Conservation (phyloP, 2,329 filamentous ascomycete genomes). For the Penicillium carneum region DNA sequence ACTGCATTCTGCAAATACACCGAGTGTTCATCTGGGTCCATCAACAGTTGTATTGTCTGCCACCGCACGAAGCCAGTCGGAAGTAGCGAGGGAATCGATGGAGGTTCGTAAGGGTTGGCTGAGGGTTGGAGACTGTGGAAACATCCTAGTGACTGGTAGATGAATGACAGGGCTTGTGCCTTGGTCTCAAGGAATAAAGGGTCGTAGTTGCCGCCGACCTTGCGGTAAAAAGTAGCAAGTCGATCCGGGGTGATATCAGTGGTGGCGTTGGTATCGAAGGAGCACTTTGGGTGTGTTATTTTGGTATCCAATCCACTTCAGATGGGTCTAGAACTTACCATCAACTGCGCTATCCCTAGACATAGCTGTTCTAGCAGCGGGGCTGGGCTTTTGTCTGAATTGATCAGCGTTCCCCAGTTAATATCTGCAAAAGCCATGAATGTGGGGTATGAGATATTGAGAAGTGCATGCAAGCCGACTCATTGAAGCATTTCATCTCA, state of each 20-base stretch:
- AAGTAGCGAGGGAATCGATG: constrained; percentile 82
- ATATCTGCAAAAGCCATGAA: constrained; percentile 44
- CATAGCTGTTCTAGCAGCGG: constrained; percentile 72
- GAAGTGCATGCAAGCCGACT: constrained; percentile 15
- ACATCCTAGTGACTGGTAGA: constrained; percentile 90
- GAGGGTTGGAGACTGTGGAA: constrained; percentile 84
- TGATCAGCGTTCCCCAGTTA: constrained; percentile 70
- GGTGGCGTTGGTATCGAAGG: constrained; percentile 45
- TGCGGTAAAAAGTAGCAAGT: constrained; percentile 77
- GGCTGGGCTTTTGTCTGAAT: constrained; percentile 71
- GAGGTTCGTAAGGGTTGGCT: constrained; percentile 72
- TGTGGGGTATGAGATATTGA: constrained; percentile 15
- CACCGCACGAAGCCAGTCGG: constrained; percentile 86
- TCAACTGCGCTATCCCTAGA: constrained; percentile 71
- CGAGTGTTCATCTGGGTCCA: constrained; percentile 87
- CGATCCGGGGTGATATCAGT: constrained; percentile 67
- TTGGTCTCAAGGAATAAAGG: constrained; percentile 79
- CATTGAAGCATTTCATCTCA: constrained; percentile 21
- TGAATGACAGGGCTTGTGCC: constrained; percentile 79
- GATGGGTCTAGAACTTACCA: constrained; percentile 62
- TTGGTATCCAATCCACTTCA: neutral
- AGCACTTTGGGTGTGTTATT: constrained; percentile 31
- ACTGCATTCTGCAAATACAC: constrained; percentile 83
- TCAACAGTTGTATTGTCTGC: constrained; percentile 88
- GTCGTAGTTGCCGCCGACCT: constrained; percentile 78